These are phyloP conservation scores for Emergomyces pasteurianus DNA, from an alignment of 2,329 filamentous ascomycete genomes.

Conservation along the genomic window DNA sequence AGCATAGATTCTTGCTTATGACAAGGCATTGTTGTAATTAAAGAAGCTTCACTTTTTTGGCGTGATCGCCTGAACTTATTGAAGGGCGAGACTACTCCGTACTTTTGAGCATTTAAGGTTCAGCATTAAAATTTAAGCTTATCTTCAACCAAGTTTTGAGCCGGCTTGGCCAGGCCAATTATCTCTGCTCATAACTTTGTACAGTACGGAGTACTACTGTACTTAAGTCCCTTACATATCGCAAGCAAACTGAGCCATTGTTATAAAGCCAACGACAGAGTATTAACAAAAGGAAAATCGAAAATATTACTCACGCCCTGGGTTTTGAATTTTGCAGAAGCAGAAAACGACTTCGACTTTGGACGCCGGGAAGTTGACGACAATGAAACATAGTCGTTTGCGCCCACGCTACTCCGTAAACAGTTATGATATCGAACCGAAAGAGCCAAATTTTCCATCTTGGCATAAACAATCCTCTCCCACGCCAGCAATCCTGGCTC, in stretches of 20 bases:
- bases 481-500: background rate
- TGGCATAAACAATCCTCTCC: too few species aligned
- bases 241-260: too few species aligned
- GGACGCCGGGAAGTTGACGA: background rate
- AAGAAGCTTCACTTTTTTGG: background rate
- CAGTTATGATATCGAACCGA: too few species aligned
- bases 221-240: too few species aligned
- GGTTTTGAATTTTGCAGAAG: background rate
- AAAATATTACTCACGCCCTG: too few species aligned
- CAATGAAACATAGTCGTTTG: background rate
- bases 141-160: background rate
- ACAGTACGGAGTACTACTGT: too few species aligned
- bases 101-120: background rate
- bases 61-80: background rate
- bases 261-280: too few species aligned
- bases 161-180: too few species aligned
- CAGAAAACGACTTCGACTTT: background rate
- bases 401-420: too few species aligned
- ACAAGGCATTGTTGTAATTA: background rate
- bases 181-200: too few species aligned
- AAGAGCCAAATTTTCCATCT: too few species aligned
- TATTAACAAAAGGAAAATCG: background rate
- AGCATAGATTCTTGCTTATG: background rate
- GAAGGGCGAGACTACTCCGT: background rate
- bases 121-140: background rate